Evolutionary conservation across 1,284 basidiomycete genomes (phyloP).

Genomic region (Malassezia japonica): DNA sequence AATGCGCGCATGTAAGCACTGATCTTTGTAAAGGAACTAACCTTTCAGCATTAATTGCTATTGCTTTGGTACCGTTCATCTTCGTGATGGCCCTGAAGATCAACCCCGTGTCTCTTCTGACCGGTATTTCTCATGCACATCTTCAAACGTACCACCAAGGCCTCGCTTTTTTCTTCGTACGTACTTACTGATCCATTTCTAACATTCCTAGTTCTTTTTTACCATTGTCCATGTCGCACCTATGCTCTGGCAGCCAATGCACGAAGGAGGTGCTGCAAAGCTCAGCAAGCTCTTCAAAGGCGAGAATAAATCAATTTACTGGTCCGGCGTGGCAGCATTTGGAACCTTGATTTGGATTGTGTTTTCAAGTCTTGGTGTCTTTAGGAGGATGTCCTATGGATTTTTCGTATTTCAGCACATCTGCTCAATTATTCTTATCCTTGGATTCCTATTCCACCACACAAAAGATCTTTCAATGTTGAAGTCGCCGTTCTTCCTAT

Average conservation of each 20-base stretch:
- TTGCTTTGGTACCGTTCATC: conserved; percentile 37
- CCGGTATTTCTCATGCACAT: conserved; percentile 33
- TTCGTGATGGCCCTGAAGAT: conserved; percentile 31
- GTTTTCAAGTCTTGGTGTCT: conserved; percentile 25
- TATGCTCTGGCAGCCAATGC: conserved; percentile 31
- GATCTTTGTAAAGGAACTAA: no score
- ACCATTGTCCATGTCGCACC: conserved; percentile 34
- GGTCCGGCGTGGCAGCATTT: conserved; percentile 30
- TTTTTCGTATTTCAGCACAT: conserved; percentile 42
- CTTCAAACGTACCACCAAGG: conserved; percentile 43
- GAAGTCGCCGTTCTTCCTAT: conserved; percentile 1
- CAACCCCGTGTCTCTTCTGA: conserved; percentile 36
- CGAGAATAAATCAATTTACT: conserved; percentile 23
- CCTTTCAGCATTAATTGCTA: no score
- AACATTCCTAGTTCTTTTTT: no score
- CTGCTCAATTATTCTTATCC: conserved; percentile 24
- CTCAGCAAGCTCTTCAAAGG: conserved; percentile 20
- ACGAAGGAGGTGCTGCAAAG: conserved; percentile 22
- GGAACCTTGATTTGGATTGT: conserved; percentile 27
- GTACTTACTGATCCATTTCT: no score
- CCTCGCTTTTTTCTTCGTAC: conserved; percentile 30
- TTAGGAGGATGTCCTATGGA: conserved; percentile 37
- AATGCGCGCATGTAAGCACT: no score
- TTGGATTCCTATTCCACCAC: conserved; percentile 20
- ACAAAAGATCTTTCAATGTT: conserved; percentile 1